These are phyloP conservation scores for Boletus rubropictus DNA, from an alignment of 768 basidiomycete genomes.

Conservation along the genomic window DNA sequence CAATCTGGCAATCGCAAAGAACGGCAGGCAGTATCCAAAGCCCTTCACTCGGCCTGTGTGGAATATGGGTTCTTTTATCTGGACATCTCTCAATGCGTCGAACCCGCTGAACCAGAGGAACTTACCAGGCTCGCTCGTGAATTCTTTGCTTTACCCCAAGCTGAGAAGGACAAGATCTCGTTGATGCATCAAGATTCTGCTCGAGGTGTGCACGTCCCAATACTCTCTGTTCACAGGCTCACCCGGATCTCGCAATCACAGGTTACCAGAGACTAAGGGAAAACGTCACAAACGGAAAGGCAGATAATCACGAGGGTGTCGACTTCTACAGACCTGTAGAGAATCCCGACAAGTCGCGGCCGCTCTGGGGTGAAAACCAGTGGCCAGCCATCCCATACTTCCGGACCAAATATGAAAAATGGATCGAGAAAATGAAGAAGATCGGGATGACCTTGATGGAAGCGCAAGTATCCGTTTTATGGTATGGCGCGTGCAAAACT, in stretches of 20 bases:
- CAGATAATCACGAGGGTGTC: conserved; percentile 80
- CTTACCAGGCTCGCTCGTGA: conserved; percentile 57
- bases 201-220: conserved; percentile 49
- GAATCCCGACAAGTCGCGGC: conserved; percentile 60
- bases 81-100: conserved; percentile 56
- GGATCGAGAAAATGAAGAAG: conserved; percentile 82
- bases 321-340: conserved; percentile 77
- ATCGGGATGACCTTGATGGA: conserved; percentile 81
- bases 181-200: conserved; percentile 66
- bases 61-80: conserved; percentile 90
- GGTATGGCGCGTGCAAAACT: neutral
- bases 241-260: conserved; percentile 26
- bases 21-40: conserved; percentile 44
- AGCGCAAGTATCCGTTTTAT: conserved; percentile 47
- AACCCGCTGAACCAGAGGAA: conserved; percentile 56
- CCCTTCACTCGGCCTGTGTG: conserved; percentile 68
- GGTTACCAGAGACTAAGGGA: conserved; percentile 79
- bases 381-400: conserved; percentile 67
- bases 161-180: conserved; percentile 73
- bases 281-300: conserved; percentile 81
- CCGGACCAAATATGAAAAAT: conserved; percentile 56
- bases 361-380: conserved; percentile 82
- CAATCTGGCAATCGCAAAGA: conserved; percentile 27
- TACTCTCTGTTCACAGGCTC: neutral
- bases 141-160: conserved; percentile 70